These are phyloP conservation scores for Dalbergia oliveri DNA, from an alignment of 306 rosid genomes.

Conservation along the genomic window DNA sequence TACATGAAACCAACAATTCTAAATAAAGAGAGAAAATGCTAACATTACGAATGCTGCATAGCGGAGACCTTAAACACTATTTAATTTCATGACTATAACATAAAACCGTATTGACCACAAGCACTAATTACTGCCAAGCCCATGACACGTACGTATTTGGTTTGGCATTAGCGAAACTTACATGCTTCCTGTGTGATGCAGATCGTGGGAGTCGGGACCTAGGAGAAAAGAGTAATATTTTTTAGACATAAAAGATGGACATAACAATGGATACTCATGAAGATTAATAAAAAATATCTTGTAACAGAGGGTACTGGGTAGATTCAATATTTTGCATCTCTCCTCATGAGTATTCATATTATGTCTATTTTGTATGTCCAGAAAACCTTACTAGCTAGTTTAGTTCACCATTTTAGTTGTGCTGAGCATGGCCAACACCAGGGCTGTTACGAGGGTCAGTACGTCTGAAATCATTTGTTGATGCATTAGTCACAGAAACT, in stretches of 20 bases:
- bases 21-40: neutral
- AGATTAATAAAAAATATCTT: too few species aligned
- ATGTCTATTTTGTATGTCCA: too few species aligned
- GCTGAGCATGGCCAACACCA: slow-evolving; percentile 55
- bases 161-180: slow-evolving; percentile 1
- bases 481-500: neutral
- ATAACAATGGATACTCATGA: too few species aligned
- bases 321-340: too few species aligned
- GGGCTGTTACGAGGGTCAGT: slow-evolving; percentile 62
- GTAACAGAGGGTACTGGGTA: too few species aligned
- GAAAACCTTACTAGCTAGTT: neutral
- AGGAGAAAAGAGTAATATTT: too few species aligned
- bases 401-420: slow-evolving; percentile 20
- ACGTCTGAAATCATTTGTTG: slow-evolving; percentile 45
- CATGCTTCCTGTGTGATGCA: too few species aligned
- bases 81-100: neutral
- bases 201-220: too few species aligned
- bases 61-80: neutral
- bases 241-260: too few species aligned
- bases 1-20: neutral
- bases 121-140: slow-evolving; percentile 4
- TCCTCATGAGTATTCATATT: too few species aligned
- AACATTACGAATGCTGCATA: neutral
- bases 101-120: neutral
- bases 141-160: neutral